These are phyloP conservation scores for Collybia nuda DNA, from an alignment of 768 basidiomycete genomes.

Conservation along the genomic window DNA sequence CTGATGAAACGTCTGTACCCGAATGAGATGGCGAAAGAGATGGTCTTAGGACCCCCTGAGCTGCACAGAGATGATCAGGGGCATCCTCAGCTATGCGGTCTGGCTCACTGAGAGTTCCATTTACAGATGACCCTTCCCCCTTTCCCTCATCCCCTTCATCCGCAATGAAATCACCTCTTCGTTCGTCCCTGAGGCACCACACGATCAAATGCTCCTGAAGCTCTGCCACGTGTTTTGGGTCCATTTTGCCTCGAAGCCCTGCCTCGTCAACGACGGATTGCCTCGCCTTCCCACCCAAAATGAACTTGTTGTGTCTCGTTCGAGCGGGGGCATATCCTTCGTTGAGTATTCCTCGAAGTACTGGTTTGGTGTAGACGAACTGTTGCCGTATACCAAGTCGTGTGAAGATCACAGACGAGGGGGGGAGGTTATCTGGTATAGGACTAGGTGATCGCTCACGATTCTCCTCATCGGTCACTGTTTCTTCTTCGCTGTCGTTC, in stretches of 20 bases:
- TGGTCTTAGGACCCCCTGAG: neutral
- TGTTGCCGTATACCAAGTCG: conserved; percentile 54
- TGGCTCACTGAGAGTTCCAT: neutral
- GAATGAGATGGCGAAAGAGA: conserved; percentile 18
- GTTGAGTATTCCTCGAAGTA: conserved; percentile 59
- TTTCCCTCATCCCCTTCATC: conserved; percentile 10
- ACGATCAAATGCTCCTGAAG: conserved; percentile 33
- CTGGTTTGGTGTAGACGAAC: conserved; percentile 63
- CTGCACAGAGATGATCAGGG: neutral
- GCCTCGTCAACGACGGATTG: conserved; percentile 34
- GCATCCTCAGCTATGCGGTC: too few relatives aligned
- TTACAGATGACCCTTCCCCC: neutral
- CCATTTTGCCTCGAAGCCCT: conserved; percentile 39
- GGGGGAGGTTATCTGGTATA: conserved; percentile 39
- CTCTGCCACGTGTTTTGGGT: conserved; percentile 33
- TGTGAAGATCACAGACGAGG: conserved; percentile 40
- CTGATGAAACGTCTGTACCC: neutral
- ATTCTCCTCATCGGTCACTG: conserved; percentile 26
- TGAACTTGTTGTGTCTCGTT: conserved; percentile 49
- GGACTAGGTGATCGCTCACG: conserved; percentile 37
- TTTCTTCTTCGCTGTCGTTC: conserved; percentile 36
- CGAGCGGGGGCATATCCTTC: conserved; percentile 54
- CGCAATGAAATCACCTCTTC: conserved; percentile 7
- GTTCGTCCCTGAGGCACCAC: conserved; percentile 43
- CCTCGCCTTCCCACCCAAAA: conserved; percentile 56